These are phyloP conservation scores for Barnettozyma hawaiiensis DNA, from an alignment of 1,139 yeast genomes.

Conservation along the genomic window DNA sequence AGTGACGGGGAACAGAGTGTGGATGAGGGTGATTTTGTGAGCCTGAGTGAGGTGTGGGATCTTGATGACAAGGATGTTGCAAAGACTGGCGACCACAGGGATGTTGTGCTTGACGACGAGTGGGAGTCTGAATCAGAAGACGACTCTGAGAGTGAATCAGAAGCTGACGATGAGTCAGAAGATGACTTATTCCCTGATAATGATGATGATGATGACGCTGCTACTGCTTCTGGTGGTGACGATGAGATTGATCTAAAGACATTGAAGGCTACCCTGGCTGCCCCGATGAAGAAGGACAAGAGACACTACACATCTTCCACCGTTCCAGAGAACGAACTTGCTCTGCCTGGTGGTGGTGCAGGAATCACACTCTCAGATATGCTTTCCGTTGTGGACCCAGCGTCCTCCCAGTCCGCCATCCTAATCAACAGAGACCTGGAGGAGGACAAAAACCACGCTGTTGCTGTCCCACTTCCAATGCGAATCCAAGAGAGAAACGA, in stretches of 20 bases:
- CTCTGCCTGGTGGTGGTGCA: conserved; percentile 51
- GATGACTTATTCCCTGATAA: conserved; percentile 30
- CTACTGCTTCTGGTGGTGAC: conserved; percentile 28
- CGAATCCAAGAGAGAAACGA: conserved; percentile 83
- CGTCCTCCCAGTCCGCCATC: conserved; percentile 42
- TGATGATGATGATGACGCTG: conserved; percentile 30
- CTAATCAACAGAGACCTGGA: conserved; percentile 30
- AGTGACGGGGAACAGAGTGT: conserved; percentile 41
- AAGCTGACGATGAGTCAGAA: conserved; percentile 28
- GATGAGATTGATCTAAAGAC: conserved; percentile 35
- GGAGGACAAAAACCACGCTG: conserved; percentile 33
- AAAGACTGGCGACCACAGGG: conserved; percentile 27
- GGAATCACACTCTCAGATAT: conserved; percentile 69
- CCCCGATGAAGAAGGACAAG: conserved; percentile 32
- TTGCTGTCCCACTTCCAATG: conserved; percentile 79
- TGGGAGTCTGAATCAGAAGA: conserved; percentile 25
- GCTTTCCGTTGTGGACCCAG: conserved; percentile 53
- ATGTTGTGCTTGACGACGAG: conserved; percentile 38
- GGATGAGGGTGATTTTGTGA: conserved; percentile 70
- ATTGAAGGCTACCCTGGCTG: conserved; percentile 28
- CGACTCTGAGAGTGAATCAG: conserved; percentile 23
- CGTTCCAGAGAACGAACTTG: conserved; percentile 64
- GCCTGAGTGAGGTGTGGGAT: conserved; percentile 87
- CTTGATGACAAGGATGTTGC: conserved; percentile 54
- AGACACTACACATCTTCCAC: conserved; percentile 46